Conservation (phyloP, 2,329 filamentous ascomycete species). For the Aspergillus unguis region DNA sequence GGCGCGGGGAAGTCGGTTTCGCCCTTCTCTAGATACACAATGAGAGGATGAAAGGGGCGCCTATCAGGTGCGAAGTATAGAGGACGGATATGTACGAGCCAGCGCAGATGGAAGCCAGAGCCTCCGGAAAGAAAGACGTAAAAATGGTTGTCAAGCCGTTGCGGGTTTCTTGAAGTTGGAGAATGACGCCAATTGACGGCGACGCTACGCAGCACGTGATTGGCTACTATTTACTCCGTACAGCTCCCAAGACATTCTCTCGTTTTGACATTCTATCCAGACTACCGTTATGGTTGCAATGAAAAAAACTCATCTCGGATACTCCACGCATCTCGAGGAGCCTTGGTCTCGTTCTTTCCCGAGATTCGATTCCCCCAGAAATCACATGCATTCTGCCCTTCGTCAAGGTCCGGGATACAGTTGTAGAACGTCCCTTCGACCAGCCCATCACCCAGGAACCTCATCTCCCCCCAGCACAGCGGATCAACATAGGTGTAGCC, state of each 20-base stretch:
- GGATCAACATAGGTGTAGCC: neutral
- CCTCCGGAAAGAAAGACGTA: neutral
- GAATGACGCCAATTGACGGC: neutral
- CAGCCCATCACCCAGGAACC: constrained; percentile 5
- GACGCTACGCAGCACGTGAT: constrained; percentile 5
- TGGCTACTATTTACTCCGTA: neutral
- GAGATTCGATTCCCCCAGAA: constrained; percentile 5
- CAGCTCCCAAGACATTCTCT: neutral
- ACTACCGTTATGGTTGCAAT: neutral
- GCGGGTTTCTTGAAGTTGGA: neutral
- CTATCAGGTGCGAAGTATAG: too few relatives aligned
- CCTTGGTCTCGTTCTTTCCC: constrained; percentile 1
- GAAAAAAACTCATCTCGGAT: neutral
- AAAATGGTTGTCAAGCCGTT: neutral
- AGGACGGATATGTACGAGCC: neutral
- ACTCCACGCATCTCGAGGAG: constrained; percentile 1
- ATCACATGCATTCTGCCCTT: neutral
- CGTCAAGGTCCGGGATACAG: neutral
- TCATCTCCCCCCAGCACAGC: neutral
- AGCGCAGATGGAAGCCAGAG: neutral
- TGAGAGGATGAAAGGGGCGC: neutral
- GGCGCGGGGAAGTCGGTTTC: constrained; percentile 9
- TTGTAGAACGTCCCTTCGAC: constrained; percentile 7
- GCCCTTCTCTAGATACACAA: neutral
- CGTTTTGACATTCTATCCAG: neutral